These are phyloP conservation scores for Excoecaria cochinchinensis DNA, from an alignment of 345 rosid genomes.

Conservation along the genomic window DNA sequence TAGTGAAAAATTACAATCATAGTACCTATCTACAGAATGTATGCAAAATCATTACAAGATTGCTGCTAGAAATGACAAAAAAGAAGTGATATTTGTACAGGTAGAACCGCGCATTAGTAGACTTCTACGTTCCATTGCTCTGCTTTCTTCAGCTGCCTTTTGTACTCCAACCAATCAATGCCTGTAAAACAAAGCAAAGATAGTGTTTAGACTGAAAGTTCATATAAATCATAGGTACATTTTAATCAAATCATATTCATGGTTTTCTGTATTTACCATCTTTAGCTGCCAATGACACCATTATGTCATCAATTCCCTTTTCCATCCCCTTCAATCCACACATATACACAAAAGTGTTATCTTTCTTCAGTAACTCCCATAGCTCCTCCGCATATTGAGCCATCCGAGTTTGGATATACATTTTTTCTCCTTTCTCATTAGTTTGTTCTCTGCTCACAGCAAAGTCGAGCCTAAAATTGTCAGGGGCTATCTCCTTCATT, in stretches of 20 bases:
- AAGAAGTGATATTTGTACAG: too few relatives aligned
- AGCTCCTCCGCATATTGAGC: slow-evolving; percentile 84
- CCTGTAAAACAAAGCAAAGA: slow-evolving; percentile 39
- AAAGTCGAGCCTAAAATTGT: slow-evolving; percentile 81
- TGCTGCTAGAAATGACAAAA: too few relatives aligned
- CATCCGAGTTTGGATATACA: slow-evolving; percentile 97
- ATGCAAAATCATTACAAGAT: too few relatives aligned
- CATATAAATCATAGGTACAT: background rate
- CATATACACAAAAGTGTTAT: slow-evolving; percentile 91
- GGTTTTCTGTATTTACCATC: slow-evolving; percentile 48
- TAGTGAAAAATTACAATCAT: too few relatives aligned
- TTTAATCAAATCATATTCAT: background rate
- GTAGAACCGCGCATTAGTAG: slow-evolving; percentile 38
- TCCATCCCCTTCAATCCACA: slow-evolving; percentile 98
- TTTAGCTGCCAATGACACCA: slow-evolving; percentile 77
- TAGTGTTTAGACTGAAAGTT: background rate
- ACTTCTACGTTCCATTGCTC: slow-evolving; percentile 98
- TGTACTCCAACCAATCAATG: slow-evolving; percentile 81
- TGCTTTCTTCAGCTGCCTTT: slow-evolving; percentile 76
- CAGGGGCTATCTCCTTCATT: slow-evolving; percentile 35
- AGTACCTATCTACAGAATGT: too few relatives aligned
- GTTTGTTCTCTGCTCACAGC: slow-evolving; percentile 91
- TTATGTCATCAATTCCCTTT: slow-evolving; percentile 85
- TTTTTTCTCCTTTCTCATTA: slow-evolving; percentile 78
- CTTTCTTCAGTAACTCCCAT: slow-evolving; percentile 97